Evolutionary conservation across 2,329 filamentous ascomycete species (phyloP).

Genomic region (Teratosphaeria zuluensis): DNA sequence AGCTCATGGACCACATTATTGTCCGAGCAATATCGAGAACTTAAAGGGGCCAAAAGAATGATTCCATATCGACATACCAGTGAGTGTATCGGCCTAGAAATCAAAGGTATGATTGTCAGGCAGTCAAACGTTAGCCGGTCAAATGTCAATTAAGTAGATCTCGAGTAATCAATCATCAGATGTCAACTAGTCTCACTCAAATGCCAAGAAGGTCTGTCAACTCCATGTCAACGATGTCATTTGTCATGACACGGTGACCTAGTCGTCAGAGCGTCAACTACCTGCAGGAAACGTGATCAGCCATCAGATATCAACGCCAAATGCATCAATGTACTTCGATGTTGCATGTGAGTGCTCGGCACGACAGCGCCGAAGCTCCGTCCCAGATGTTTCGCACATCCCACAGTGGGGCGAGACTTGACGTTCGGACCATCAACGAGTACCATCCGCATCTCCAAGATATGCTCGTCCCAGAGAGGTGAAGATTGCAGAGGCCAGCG

Average conservation of each 20-base stretch:
- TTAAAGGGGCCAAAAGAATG: no score
- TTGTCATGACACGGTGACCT: no score
- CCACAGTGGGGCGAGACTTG: background rate
- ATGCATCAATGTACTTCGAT: background rate
- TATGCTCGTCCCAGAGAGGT: background rate
- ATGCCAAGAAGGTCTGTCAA: background rate
- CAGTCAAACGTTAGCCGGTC: background rate
- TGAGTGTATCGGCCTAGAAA: no score
- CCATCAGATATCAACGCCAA: background rate
- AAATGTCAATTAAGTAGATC: background rate
- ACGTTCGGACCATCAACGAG: background rate
- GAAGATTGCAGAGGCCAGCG: background rate
- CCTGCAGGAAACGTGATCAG: no score
- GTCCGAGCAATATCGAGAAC: no score
- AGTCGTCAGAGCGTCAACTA: no score
- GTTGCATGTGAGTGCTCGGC: no score
- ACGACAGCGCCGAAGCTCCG: background rate
- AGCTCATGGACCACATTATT: no score
- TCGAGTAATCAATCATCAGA: background rate
- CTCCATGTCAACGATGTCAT: background rate
- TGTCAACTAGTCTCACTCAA: background rate
- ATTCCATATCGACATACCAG: no score
- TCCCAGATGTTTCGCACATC: background rate
- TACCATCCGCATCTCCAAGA: background rate
- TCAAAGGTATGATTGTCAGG: no score